Evolutionary conservation across 441 rosid species (phyloP).

Genomic region (Flueggea neowawraea): DNA sequence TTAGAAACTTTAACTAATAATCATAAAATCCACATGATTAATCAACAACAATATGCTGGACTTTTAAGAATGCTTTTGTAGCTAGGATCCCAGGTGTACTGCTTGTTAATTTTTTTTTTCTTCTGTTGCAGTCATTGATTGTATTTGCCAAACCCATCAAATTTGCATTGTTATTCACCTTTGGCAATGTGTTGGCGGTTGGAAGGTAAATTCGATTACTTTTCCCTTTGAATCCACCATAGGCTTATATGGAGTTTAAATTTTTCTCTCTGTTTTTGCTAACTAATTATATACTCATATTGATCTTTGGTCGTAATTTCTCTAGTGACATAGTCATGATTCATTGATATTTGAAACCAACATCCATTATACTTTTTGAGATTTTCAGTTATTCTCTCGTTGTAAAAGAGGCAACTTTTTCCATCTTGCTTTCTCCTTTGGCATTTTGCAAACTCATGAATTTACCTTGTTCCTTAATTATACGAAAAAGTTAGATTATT

Average conservation of each 20-base stretch:
- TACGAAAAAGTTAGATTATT: neutral
- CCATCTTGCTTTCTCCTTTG: neutral
- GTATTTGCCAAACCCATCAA: slow-evolving; percentile 80
- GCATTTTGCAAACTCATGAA: neutral
- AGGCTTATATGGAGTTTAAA: neutral
- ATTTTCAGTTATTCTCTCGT: too few species aligned
- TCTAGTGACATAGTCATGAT: too few species aligned
- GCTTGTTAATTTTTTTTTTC: neutral
- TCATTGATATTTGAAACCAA: too few species aligned
- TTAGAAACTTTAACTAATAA: too few species aligned
- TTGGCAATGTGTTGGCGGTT: slow-evolving; percentile 85
- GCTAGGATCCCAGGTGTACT: neutral
- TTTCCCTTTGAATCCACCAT: neutral
- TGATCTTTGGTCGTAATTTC: too few species aligned
- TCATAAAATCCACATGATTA: too few species aligned
- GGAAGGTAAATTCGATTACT: slow-evolving; percentile 61
- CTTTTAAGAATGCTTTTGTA: too few species aligned
- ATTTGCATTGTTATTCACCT: slow-evolving; percentile 85
- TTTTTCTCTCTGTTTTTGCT: neutral
- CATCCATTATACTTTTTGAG: too few species aligned
- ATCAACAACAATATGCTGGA: too few species aligned
- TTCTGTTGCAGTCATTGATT: slow-evolving; percentile 62
- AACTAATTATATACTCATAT: too few species aligned
- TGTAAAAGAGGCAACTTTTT: neutral
- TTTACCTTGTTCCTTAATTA: too few species aligned